Base-by-base conservation (phyloP, 805 yeast genomes). In the Yarrowia divulgata region DNA sequence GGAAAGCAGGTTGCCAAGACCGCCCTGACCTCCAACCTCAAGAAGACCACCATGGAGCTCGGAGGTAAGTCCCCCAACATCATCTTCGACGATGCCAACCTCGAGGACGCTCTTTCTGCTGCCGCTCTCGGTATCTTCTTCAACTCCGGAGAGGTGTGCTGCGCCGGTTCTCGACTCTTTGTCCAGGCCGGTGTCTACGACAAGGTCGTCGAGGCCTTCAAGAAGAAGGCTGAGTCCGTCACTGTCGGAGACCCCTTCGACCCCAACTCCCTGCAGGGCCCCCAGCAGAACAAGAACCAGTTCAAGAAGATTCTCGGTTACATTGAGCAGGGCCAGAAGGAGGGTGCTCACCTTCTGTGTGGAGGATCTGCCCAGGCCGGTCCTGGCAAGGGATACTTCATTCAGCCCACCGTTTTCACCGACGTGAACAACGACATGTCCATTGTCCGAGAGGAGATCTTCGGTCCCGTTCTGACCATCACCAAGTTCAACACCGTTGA, bases 51-150 rank as follows among this genome's bases (percentile, higher is more conserved):
- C 58, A 84, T 93, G 77, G 98, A 93, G 82, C 87, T 92, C 74
- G 98, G 98, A 77, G 98, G 98, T 77, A 93, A 93, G 82, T 91
- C 97, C 32, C 97, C 98, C 74, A 88, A 90, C 79, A 87, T 93
- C 73, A 88, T 93, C 58, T 92, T 90, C 77, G 88, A 89, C 75
- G 98, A 93, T 77, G 94, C 95, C 69, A 87, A 93, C 78, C 76
- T 93, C 70, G 88, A 89, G 55, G 83, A 83, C 75, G 92, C 97
- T 67, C 89, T 90, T 50, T 83, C 87, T 72, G 85, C 87, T 82
- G 88, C 91, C 72, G 84, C 90, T 58, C 78, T 84, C 68, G 97
- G 97, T 79, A 90, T 93, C 75, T 90, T 90, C 85, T 91, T 85
- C 84, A 93, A 94, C 84, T 88, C 93, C 77, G 98, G 98, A 81